Conservation (phyloP, 495 filamentous ascomycete species). For the Choiromyces venosus region DNA sequence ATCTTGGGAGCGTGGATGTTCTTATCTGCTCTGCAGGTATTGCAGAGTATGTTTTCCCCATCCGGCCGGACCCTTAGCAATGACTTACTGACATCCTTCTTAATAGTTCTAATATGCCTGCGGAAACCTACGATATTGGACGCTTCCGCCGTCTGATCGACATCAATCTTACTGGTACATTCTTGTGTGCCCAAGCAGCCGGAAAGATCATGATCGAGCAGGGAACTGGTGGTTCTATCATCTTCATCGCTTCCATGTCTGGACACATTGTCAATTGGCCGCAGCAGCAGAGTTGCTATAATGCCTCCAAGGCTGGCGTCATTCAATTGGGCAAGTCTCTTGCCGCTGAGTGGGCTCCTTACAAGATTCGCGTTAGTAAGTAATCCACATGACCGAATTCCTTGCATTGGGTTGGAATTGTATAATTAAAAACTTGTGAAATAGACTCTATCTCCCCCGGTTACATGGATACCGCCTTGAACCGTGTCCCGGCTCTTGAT, state of each 20-base stretch:
- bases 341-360: constrained; percentile 72
- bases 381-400: constrained; percentile 4
- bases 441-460: constrained; percentile 65
- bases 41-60: constrained; percentile 55
- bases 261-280: constrained; percentile 74
- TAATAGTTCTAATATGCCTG: constrained; percentile 56
- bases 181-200: constrained; percentile 61
- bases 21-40: constrained; percentile 81
- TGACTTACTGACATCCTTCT: constrained; percentile 47
- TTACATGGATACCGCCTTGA: constrained; percentile 74
- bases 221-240: constrained; percentile 58
- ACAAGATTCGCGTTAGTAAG: constrained; percentile 62
- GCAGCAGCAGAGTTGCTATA: constrained; percentile 73
- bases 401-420: background rate
- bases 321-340: constrained; percentile 70
- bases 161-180: constrained; percentile 70
- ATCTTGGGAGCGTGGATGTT: constrained; percentile 63
- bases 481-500: constrained; percentile 65
- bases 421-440: constrained; percentile 2
- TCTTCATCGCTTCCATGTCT: constrained; percentile 73
- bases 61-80: constrained; percentile 10
- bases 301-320: constrained; percentile 73
- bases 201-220: constrained; percentile 61
- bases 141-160: constrained; percentile 69
- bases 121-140: constrained; percentile 51